Base-by-base conservation (phyloP, 768 basidiomycete species). In the Dacryopinax primogenitus region DNA sequence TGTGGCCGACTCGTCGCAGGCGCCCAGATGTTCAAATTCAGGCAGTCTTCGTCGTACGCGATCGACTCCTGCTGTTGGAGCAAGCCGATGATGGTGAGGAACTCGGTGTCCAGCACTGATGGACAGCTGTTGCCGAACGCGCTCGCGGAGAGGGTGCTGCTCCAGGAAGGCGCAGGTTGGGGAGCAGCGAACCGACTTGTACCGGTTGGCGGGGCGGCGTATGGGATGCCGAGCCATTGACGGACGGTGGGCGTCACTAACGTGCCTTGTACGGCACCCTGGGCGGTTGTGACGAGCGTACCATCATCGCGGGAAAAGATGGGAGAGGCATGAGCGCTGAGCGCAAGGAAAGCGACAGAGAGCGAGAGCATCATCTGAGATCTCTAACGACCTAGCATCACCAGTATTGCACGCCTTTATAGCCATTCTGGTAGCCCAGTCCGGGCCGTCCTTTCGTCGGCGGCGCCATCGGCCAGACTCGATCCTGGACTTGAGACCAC, bases 1-100 rank as follows among this genome's bases (percentile, higher is more conserved):
- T 64, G 44, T 28, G 36, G 39, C 34, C 58, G 66, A 33, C 41
- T 45, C 36, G 66, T 62, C 9, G 66, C 51, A 15, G 12, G 79
- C 65, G 76, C 74, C 51, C 70, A 72, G 62, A 69, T 70, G 18
- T 73, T 70, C 66, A 73, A 68, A 28, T 71, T 67, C 7, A 70
- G 65, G 61, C 71, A 72, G 64, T 72, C 70, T 47, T 72, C 71
- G 51, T 13, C 51, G 32, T 13, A 28, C 18, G 51, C 11, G 4
- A 58, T 30, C 15, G 2, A 9, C 51, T 58, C 13, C 51, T 58
- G 51, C 18, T 58, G 51, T 30, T 58, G 13, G 4, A 58, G 18
- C 13, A 58, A 7, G 3, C 51, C 51, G 3, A 28, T 6, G 9
- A 58, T 3, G 3, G 11, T 30, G 26, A 58, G 51, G 13, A 58